phyloP scores from a whole-genome alignment of 139 green algal genomes.

The Coelastrella sp. region DNA sequence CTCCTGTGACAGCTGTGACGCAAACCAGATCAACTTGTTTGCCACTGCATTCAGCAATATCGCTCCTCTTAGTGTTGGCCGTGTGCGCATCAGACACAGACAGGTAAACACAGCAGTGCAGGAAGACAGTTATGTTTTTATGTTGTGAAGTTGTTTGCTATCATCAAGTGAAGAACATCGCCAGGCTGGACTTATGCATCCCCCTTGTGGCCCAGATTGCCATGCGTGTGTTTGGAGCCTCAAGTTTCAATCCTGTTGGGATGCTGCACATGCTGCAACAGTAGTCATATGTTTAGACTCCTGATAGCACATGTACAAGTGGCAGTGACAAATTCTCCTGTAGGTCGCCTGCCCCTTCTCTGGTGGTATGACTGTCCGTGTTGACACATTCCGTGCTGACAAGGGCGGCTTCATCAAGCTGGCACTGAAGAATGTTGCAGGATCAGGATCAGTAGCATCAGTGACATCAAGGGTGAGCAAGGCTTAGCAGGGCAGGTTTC shows the following conservation, averaged over 20 bases:
- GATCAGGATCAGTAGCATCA: not conserved
- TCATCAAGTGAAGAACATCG: not conserved
- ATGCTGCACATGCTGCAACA: not conserved
- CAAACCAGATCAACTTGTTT: conserved; percentile 32
- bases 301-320: too few relatives aligned
- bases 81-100: not conserved
- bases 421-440: not conserved
- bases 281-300: not conserved
- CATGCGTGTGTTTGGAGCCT: too few relatives aligned
- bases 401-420: conserved; percentile 19
- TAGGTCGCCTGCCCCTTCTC: conserved; percentile 11
- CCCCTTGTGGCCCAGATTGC: too few relatives aligned
- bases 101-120: not conserved
- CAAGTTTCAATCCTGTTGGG: too few relatives aligned
- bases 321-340: too few relatives aligned
- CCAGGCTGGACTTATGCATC: not conserved
- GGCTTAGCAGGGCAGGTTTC: not conserved
- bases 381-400: conserved; percentile 7
- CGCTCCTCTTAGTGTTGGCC: not conserved
- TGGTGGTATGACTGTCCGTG: not conserved
- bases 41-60: conserved; percentile 13
- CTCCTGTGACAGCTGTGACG: conserved; percentile 8
- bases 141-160: not conserved
- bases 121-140: not conserved
- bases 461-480: not conserved